Conservation (phyloP, 805 yeast genomes). For the Wickerhamomyces kurtzmanii region DNA sequence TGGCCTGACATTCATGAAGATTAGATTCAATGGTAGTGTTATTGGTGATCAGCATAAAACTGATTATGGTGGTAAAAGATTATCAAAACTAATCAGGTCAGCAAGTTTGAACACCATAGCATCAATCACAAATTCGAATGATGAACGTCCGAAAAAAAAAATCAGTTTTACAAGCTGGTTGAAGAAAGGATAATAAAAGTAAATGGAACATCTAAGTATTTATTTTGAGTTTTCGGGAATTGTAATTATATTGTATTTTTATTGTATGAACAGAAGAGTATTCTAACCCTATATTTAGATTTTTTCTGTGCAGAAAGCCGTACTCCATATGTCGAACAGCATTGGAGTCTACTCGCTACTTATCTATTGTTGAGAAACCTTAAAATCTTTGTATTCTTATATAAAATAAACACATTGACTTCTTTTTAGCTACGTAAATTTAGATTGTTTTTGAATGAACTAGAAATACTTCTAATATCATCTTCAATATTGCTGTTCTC, state of each 20-base stretch:
- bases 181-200: conserved; percentile 1
- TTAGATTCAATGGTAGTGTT: conserved; percentile 5
- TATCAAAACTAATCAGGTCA: conserved; percentile 15
- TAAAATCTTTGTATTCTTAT: no score
- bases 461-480: conserved; percentile 10
- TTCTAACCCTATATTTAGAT: conserved; percentile 1
- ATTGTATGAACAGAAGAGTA: neutral
- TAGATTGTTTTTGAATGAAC: no score
- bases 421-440: no score
- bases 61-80: conserved; percentile 7
- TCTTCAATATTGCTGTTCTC: conserved; percentile 10
- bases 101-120: conserved; percentile 17
- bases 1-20: conserved; percentile 1
- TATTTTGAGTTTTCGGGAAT: no score
- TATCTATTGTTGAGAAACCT: no score
- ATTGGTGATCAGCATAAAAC: conserved; percentile 9
- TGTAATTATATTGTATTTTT: neutral
- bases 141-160: conserved; percentile 1
- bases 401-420: no score
- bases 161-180: conserved; percentile 6
- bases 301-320: conserved; percentile 4
- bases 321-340: no score
- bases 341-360: no score
- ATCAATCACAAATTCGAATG: conserved; percentile 4
- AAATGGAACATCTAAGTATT: no score